Base-by-base conservation (phyloP, 1,284 basidiomycete species). In the Apiotrichum sp. region DNA sequence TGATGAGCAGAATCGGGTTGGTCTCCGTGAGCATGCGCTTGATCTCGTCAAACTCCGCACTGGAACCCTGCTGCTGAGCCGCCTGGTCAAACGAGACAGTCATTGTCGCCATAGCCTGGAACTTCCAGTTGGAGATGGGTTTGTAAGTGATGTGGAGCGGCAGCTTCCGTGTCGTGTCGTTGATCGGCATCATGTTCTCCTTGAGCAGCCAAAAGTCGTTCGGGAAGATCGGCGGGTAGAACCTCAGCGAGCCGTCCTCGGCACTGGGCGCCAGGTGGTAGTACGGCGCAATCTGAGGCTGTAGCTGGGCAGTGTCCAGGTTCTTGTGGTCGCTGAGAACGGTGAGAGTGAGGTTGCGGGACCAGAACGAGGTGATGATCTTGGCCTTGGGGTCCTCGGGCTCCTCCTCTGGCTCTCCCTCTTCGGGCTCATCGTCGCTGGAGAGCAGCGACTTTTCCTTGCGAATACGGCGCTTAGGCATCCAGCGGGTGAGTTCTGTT, bases 1-100 rank as follows among this genome's bases (percentile, higher is more conserved):
- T 77, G 31, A 80, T 86, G 48, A 98, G 80, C 77, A 96, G 86
- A 80, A 86, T 92, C 11, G 93, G 89, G 71, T 89, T 93, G 2
- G 93, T 97, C 78, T 97, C 91, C n/a, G 86, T 79, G 48, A 96
- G 78, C 86, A 95, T 93, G 62, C 92, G 80, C 79, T 96, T 96
- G 67, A 97, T 77, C 78, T 95, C 92, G 72, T 97, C 93, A 46
- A 96, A 72, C 74, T 97, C 93, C 11, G 83, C 84, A 4, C 82
- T 72, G 1, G 78, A 76, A 13, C 80, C 78, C 71, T 88, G 84
- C 59, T 86, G 82, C 70, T 86, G 84, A 4, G 85, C 82, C 22
- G 71, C 71, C 62, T 91, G 86, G 51, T 89, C 86, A 71, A 93
- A 91, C 3, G 87, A 85, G 46, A 82, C 82, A 4, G 87, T 86